Evolutionary conservation across 169 alveolate genomes (phyloP).

Genomic region (Besnoitia besnoiti): DNA sequence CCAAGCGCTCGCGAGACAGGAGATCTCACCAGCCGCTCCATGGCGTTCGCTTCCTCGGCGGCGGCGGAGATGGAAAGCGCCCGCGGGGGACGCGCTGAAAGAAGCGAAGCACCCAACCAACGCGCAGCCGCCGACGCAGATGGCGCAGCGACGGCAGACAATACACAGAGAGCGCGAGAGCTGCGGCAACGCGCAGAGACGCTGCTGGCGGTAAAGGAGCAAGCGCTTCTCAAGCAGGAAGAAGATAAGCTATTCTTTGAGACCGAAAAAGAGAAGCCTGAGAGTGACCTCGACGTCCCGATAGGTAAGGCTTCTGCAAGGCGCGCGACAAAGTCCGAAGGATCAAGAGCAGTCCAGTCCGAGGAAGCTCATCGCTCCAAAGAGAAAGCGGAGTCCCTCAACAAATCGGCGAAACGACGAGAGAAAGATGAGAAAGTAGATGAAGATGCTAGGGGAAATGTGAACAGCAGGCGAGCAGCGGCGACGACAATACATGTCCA

Average conservation of each 20-base stretch:
- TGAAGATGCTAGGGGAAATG: no score
- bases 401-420: no score
- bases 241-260: not conserved
- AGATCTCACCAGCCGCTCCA: not conserved
- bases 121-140: conserved; percentile 5
- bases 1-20: not conserved
- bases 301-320: no score
- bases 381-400: no score
- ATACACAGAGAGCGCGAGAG: not conserved
- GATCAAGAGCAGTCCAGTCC: no score
- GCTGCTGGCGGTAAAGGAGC: not conserved
- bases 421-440: no score
- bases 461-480: no score
- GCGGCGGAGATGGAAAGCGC: not conserved
- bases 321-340: no score
- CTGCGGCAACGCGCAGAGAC: not conserved
- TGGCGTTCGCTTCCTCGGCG: not conserved
- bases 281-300: not conserved
- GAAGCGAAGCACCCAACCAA: not conserved
- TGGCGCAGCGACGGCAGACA: not conserved
- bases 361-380: no score
- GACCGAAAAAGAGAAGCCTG: not conserved
- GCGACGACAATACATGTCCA: no score
- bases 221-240: not conserved
- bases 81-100: not conserved